phyloP scores from a whole-genome alignment of 208 protist genomes.

The Crithidia sp. region DNA sequence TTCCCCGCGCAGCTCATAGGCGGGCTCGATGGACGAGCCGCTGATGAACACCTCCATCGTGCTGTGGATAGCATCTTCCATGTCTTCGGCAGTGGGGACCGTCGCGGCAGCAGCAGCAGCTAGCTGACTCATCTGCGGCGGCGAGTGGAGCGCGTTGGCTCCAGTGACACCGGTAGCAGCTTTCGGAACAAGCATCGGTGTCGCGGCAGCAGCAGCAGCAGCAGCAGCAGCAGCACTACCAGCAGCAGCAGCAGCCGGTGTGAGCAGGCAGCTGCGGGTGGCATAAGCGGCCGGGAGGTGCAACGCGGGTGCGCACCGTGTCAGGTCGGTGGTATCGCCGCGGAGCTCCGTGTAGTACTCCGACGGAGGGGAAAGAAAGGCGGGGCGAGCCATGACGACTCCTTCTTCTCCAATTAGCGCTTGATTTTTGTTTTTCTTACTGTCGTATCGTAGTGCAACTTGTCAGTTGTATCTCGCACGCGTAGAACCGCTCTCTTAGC shows the following conservation, averaged over 20 bases:
- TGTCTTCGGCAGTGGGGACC: not conserved
- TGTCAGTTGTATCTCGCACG: too few species aligned
- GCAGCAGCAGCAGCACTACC: not conserved
- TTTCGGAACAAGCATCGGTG: not conserved
- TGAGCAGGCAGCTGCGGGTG: too few species aligned
- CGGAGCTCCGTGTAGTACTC: slow-evolving; percentile 12
- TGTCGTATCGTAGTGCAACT: too few species aligned
- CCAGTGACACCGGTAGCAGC: not conserved
- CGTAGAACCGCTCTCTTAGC: too few species aligned
- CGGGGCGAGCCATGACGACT: not conserved
- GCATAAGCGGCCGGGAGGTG: not conserved
- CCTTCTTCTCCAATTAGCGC: not conserved
- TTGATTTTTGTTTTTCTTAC: not conserved
- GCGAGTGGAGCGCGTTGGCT: too few species aligned
- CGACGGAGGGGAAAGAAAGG: slow-evolving; percentile 2
- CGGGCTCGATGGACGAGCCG: slow-evolving; percentile 4
- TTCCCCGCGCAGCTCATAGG: slow-evolving; percentile 30
- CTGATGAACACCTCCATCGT: slow-evolving; percentile 23
- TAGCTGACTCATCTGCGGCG: not conserved
- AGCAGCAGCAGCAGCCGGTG: too few species aligned
- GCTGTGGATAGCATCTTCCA: not conserved
- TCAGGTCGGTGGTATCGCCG: not conserved
- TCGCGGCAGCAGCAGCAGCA: not conserved
- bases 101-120: not conserved
- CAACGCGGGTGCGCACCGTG: not conserved